Conservation (phyloP, 306 rosid species). For the Cucurbita moschata region DNA sequence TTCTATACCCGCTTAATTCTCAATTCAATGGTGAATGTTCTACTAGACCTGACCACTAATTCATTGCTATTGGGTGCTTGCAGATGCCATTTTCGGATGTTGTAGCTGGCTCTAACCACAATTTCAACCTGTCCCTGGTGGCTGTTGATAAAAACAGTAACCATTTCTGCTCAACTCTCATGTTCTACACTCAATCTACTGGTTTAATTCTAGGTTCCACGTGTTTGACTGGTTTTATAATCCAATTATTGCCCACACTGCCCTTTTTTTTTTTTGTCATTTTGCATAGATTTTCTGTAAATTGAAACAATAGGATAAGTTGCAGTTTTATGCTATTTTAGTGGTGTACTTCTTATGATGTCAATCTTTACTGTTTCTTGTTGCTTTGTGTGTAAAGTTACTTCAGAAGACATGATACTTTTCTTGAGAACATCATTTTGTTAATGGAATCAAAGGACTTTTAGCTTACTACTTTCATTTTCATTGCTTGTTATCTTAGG, state of each 20-base stretch:
- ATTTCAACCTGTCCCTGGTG: background rate
- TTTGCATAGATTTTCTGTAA: background rate
- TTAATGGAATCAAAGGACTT: background rate
- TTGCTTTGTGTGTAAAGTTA: background rate
- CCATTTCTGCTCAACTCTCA: background rate
- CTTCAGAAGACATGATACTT: background rate
- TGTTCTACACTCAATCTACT: background rate
- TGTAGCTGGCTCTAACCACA: slow-evolving; percentile 18
- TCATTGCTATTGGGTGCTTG: slow-evolving; percentile 27
- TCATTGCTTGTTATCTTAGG: background rate
- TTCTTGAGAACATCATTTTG: background rate
- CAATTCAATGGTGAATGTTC: background rate
- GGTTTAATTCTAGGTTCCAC: background rate
- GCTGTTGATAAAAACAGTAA: background rate
- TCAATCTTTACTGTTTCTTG: background rate
- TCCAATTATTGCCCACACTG: background rate
- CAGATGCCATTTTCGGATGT: slow-evolving; percentile 77
- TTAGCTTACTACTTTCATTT: background rate
- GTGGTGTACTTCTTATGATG: background rate
- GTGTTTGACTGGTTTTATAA: background rate
- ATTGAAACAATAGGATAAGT: background rate
- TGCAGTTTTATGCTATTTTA: background rate
- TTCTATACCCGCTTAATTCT: slow-evolving; percentile 6
- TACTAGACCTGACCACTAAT: background rate
- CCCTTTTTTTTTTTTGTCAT: background rate